Evolutionary conservation across 139 green algal genomes (phyloP).

Genomic region (Tetradesmus lagerheimii): DNA sequence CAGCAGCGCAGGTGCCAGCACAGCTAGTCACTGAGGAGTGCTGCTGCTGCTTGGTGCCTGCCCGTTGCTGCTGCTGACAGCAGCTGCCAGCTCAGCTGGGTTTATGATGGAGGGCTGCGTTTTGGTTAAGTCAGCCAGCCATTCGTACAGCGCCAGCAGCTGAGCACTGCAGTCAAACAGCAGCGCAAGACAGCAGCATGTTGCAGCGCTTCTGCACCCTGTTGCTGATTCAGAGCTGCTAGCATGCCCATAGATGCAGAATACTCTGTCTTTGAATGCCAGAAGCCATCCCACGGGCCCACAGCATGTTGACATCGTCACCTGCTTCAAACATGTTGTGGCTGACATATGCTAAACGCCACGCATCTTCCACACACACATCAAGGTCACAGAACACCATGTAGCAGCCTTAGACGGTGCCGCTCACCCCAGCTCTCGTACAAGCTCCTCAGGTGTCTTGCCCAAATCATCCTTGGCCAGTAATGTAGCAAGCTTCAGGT

Average conservation of each 20-base stretch:
- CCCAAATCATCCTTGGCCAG: conserved; percentile 6
- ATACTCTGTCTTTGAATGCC: no score
- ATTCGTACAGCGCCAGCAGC: neutral
- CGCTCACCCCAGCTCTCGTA: neutral
- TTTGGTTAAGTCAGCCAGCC: neutral
- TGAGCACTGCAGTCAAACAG: neutral
- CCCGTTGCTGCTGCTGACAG: neutral
- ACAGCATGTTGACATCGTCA: no score
- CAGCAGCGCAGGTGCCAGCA: neutral
- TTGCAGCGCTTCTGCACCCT: neutral
- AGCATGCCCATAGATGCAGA: no score
- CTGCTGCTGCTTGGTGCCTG: neutral
- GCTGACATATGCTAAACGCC: no score
- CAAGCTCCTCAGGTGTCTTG: neutral
- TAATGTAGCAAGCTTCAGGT: neutral
- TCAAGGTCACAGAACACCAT: no score
- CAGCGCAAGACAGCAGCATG: neutral
- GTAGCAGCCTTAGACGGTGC: no score
- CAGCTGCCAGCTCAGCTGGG: neutral
- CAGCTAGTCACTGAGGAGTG: neutral
- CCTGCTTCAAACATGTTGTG: no score
- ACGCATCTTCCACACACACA: no score
- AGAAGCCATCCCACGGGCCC: no score
- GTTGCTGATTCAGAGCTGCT: neutral
- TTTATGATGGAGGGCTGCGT: neutral